phyloP scores from a whole-genome alignment of 108 stramenopile genomes.

The Parmales sp. region DNA sequence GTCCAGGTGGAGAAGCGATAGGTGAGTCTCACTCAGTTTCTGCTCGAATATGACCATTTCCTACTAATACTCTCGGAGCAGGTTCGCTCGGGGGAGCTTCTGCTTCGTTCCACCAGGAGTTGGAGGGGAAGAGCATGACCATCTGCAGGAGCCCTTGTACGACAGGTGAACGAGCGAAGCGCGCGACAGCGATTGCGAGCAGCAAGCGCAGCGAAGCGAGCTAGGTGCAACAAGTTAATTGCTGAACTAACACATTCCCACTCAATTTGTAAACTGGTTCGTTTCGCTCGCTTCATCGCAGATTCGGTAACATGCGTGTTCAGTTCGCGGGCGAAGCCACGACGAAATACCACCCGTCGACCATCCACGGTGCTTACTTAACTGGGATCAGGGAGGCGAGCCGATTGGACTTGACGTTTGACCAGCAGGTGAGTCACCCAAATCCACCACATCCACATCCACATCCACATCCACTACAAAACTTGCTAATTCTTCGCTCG shows the following conservation, averaged over 20 bases:
- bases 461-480: too few relatives aligned
- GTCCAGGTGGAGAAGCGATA: constrained; percentile 46
- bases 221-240: too few relatives aligned
- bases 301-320: constrained; percentile 16
- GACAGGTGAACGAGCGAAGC: too few relatives aligned
- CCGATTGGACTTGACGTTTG: constrained; percentile 54
- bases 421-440: constrained; percentile 38
- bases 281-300: too few relatives aligned
- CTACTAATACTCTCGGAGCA: neutral
- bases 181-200: too few relatives aligned
- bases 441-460: too few relatives aligned
- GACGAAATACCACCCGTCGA: constrained; percentile 78
- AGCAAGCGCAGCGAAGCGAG: too few relatives aligned
- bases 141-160: neutral
- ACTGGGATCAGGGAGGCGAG: constrained; percentile 83
- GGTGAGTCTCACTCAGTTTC: constrained; percentile 19
- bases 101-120: neutral
- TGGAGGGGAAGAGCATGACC: neutral
- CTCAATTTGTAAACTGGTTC: too few relatives aligned
- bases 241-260: too few relatives aligned
- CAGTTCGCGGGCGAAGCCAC: constrained; percentile 92
- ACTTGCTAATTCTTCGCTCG: too few relatives aligned
- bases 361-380: constrained; percentile 80
- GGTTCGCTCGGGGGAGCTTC: too few relatives aligned
- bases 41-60: neutral